These are phyloP conservation scores for Grosmannia serpens DNA, from an alignment of 2,329 filamentous ascomycete genomes.

Conservation along the genomic window DNA sequence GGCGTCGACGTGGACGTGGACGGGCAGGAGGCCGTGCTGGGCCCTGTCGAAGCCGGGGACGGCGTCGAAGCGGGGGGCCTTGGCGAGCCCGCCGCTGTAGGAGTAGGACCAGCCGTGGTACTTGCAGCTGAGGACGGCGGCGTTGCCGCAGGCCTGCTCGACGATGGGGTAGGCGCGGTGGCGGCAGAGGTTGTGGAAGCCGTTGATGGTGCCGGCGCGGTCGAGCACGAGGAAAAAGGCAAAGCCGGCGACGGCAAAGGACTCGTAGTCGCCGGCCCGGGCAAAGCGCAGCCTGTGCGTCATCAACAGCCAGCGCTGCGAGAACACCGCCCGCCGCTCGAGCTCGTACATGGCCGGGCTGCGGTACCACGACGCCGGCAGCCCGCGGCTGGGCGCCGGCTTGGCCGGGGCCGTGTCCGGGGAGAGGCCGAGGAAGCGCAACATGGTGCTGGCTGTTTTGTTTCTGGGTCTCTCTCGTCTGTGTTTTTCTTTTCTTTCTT, in stretches of 20 bases:
- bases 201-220: constrained; percentile 21
- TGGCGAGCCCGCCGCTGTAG: constrained; percentile 28
- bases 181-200: constrained; percentile 32
- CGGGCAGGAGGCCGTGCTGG: constrained; percentile 30
- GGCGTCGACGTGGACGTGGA: constrained; percentile 30
- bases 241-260: constrained; percentile 22
- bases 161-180: constrained; percentile 31
- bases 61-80: constrained; percentile 28
- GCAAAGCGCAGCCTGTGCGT: constrained; percentile 22
- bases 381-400: constrained; percentile 4
- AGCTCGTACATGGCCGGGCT: constrained; percentile 31
- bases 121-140: constrained; percentile 27
- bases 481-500: not conserved
- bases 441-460: not conserved
- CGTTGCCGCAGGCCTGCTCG: constrained; percentile 18
- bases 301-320: constrained; percentile 25
- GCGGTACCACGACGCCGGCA: constrained; percentile 32
- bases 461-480: not conserved
- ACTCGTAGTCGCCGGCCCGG: constrained; percentile 24
- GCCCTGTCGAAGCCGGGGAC: constrained; percentile 26
- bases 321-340: constrained; percentile 32
- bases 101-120: constrained; percentile 36
- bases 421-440: constrained; percentile 4
- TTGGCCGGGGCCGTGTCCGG: not conserved
- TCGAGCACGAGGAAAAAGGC: constrained; percentile 28